Evolutionary conservation across 257 asterid species (phyloP).

Genomic region (Gentiana dahurica): DNA sequence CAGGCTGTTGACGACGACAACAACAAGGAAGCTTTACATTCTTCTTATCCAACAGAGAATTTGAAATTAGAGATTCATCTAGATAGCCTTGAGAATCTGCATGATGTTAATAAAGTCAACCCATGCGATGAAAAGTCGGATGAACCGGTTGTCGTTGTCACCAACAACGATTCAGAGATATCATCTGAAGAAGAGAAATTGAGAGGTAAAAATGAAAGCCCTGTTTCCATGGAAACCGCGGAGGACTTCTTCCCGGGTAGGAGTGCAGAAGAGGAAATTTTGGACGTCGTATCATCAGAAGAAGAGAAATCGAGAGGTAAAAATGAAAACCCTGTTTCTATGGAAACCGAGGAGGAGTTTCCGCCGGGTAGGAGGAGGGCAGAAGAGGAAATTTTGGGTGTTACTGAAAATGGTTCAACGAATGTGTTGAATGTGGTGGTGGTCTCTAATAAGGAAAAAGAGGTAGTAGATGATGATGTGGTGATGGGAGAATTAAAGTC

Average conservation of each 20-base stretch:
- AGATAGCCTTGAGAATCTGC: slow-evolving; percentile 19
- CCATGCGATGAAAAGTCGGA: slow-evolving; percentile 14
- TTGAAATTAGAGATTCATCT: slow-evolving; percentile 15
- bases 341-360: slow-evolving; percentile 22
- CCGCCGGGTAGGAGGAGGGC: slow-evolving; percentile 17
- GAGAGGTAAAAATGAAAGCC: slow-evolving; percentile 16
- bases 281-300: no score
- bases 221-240: slow-evolving; percentile 8
- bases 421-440: slow-evolving; percentile 52
- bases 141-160: slow-evolving; percentile 14
- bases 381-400: slow-evolving; percentile 26
- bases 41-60: slow-evolving; percentile 13
- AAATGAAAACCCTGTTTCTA: no score
- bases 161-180: slow-evolving; percentile 12
- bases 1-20: slow-evolving; percentile 12
- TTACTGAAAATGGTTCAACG: slow-evolving; percentile 36
- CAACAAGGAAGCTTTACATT: slow-evolving; percentile 22
- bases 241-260: neutral
- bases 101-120: slow-evolving; percentile 7
- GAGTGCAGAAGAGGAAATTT: no score
- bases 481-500: slow-evolving; percentile 57
- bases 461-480: slow-evolving; percentile 27
- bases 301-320: slow-evolving; percentile 5
- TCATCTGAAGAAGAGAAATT: slow-evolving; percentile 18
- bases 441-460: slow-evolving; percentile 51